Conservation (phyloP, 805 yeast species). For the Nakazawaea populi region DNA sequence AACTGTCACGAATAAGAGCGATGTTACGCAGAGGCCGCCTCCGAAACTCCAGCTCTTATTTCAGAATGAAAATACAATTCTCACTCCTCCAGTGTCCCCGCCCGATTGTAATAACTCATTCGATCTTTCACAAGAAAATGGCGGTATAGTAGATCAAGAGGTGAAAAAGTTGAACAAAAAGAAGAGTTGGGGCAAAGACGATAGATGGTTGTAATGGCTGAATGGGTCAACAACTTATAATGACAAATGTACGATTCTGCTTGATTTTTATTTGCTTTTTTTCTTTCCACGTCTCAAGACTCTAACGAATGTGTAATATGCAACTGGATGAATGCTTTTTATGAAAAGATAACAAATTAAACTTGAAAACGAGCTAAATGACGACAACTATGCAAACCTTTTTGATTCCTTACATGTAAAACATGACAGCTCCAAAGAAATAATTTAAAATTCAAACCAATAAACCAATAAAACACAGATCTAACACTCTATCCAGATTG, state of each 20-base stretch:
- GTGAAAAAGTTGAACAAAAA: constrained; percentile 6
- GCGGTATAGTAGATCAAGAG: background rate
- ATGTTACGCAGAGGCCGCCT: background rate
- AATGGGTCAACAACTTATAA: background rate
- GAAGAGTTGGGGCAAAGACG: constrained; percentile 10
- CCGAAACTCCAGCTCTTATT: background rate
- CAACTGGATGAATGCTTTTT: too few relatives aligned
- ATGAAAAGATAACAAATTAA: too few relatives aligned
- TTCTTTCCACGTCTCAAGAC: too few relatives aligned
- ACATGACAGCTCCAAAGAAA: too few relatives aligned
- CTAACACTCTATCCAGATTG: constrained; percentile 75
- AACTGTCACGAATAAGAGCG: background rate
- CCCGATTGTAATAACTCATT: background rate
- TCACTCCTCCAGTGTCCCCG: constrained; percentile 8
- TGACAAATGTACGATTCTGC: background rate
- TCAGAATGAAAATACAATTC: background rate
- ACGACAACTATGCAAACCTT: too few relatives aligned
- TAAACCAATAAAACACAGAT: constrained; percentile 71
- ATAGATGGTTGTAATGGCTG: constrained; percentile 5
- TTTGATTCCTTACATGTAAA: too few relatives aligned
- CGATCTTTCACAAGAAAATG: background rate
- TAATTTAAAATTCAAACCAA: constrained; percentile 15
- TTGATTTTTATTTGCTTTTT: too few relatives aligned
- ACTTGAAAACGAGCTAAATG: too few relatives aligned
- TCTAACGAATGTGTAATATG: too few relatives aligned